phyloP scores from a whole-genome alignment of 116 monocot species.

The Zostera marina region DNA sequence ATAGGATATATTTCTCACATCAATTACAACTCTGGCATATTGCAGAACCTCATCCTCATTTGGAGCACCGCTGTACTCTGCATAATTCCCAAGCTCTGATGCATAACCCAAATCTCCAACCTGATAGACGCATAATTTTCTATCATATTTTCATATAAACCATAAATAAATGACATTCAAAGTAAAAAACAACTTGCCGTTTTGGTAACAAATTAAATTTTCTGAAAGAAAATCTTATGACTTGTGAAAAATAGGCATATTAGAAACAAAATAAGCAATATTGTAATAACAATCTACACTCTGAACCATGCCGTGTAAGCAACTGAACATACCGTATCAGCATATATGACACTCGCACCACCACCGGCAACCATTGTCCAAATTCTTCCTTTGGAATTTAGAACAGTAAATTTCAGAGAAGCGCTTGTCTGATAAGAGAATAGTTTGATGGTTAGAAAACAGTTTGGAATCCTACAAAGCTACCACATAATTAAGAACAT shows the following conservation, averaged over 20 bases:
- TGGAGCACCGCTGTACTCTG: conserved; percentile 90
- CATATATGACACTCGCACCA: conserved; percentile 87
- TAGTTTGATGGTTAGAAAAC: not conserved
- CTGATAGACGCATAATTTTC: conserved; percentile 6
- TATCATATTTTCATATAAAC: no score
- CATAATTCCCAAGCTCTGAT: conserved; percentile 87
- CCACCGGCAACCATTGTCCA: conserved; percentile 95
- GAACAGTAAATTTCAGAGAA: conserved; percentile 80
- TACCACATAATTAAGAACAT: not conserved
- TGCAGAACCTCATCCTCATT: conserved; percentile 88
- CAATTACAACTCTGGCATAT: conserved; percentile 84
- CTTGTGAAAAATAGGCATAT: not conserved
- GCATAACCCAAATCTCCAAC: conserved; percentile 83
- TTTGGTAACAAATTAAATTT: not conserved
- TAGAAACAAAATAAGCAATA: not conserved
- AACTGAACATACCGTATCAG: conserved; percentile 49
- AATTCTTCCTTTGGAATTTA: conserved; percentile 82
- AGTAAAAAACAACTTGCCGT: not conserved
- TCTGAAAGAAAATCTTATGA: not conserved
- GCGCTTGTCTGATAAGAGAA: conserved; percentile 61
- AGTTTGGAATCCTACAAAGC: not conserved
- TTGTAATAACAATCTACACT: no score
- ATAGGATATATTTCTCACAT: conserved; percentile 21
- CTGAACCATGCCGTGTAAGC: no score
- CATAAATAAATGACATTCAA: not conserved